Conservation (phyloP, 2,329 filamentous ascomycete genomes). For the Torrubiellomyces zombiae region DNA sequence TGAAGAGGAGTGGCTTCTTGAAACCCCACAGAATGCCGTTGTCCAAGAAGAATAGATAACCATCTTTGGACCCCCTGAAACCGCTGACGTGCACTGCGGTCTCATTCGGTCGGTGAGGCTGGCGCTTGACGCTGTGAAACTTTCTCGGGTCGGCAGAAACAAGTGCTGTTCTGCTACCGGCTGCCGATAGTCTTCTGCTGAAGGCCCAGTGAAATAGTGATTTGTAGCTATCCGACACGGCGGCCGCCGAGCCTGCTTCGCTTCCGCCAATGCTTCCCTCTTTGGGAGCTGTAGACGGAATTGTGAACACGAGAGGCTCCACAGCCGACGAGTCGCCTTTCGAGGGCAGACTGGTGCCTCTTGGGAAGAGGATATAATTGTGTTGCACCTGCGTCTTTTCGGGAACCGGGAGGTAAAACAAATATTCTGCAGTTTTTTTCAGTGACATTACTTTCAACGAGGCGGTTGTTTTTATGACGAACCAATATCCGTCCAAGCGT, state of each 20-base stretch:
- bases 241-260: slow-evolving; percentile 29
- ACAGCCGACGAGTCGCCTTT: slow-evolving; percentile 23
- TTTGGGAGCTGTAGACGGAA: slow-evolving; percentile 43
- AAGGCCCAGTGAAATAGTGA: slow-evolving; percentile 46
- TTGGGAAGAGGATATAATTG: slow-evolving; percentile 48
- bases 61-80: slow-evolving; percentile 52
- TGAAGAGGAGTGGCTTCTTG: slow-evolving; percentile 51
- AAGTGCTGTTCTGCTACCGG: slow-evolving; percentile 30
- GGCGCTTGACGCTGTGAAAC: slow-evolving; percentile 39
- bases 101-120: slow-evolving; percentile 42
- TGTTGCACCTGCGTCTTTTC: slow-evolving; percentile 49
- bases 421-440: slow-evolving; percentile 41
- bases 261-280: slow-evolving; percentile 37
- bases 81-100: slow-evolving; percentile 49
- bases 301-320: slow-evolving; percentile 49
- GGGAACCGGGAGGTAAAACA: slow-evolving; percentile 47
- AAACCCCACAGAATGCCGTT: slow-evolving; percentile 54
- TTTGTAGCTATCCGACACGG: slow-evolving; percentile 42
- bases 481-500: slow-evolving; percentile 48
- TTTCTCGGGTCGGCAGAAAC: slow-evolving; percentile 34
- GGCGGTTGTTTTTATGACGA: too few species aligned
- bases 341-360: slow-evolving; percentile 33
- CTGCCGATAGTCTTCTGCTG: slow-evolving; percentile 30
- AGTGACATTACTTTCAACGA: too few species aligned
- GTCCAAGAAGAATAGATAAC: slow-evolving; percentile 49